Evolutionary conservation across 805 yeast species (phyloP).

Genomic region (Sporopachydermia quercuum): DNA sequence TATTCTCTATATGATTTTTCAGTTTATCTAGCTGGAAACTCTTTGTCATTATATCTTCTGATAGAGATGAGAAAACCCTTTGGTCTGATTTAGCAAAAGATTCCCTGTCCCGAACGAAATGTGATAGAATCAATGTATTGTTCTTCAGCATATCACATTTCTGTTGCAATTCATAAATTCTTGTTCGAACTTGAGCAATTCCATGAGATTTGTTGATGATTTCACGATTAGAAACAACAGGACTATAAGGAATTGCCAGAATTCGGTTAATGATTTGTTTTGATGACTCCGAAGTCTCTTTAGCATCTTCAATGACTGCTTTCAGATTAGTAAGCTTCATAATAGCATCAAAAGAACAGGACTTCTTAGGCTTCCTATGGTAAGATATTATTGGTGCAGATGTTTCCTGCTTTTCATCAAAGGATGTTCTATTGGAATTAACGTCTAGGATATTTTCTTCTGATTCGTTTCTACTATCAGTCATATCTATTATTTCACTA

Average conservation of each 20-base stretch:
- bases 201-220: neutral
- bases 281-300: constrained; percentile 9
- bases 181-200: neutral
- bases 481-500: neutral
- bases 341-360: constrained; percentile 14
- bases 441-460: neutral
- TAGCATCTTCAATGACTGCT: constrained; percentile 16
- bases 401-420: neutral
- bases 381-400: constrained; percentile 2
- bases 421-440: neutral
- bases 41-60: too few species aligned
- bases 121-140: neutral
- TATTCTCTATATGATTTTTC: neutral
- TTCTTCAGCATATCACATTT: neutral
- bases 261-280: constrained; percentile 7
- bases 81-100: too few species aligned
- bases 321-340: constrained; percentile 17
- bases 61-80: too few species aligned
- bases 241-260: constrained; percentile 5
- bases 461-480: neutral
- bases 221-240: neutral
- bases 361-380: constrained; percentile 4
- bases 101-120: neutral
- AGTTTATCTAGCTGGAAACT: too few species aligned
- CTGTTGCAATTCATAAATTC: neutral